phyloP scores from a whole-genome alignment of 2,329 filamentous ascomycete genomes.

The Amphichorda felina region DNA sequence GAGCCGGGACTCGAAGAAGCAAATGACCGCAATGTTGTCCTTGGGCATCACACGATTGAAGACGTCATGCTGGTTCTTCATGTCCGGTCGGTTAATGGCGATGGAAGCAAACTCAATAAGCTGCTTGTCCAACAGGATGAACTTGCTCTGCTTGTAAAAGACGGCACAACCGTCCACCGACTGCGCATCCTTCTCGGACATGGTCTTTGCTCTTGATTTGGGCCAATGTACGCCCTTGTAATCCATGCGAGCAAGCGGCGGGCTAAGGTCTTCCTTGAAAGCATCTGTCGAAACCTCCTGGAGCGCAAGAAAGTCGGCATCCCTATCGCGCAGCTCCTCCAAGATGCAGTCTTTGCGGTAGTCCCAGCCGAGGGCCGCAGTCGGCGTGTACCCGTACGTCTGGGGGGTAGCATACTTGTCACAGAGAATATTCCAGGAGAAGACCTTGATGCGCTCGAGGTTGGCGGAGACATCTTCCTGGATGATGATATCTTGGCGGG shows the following conservation, averaged over 20 bases:
- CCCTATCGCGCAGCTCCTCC: conserved; percentile 64
- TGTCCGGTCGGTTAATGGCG: conserved; percentile 88
- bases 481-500: conserved; percentile 70
- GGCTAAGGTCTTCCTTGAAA: conserved; percentile 83
- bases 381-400: conserved; percentile 84
- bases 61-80: conserved; percentile 94
- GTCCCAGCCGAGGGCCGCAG: conserved; percentile 73
- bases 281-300: conserved; percentile 90
- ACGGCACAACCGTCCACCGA: conserved; percentile 93
- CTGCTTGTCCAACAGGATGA: conserved; percentile 86
- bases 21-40: conserved; percentile 88
- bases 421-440: conserved; percentile 94
- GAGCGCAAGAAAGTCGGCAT: conserved; percentile 83
- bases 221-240: conserved; percentile 95
- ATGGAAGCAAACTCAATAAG: conserved; percentile 84
- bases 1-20: conserved; percentile 82
- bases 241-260: conserved; percentile 72
- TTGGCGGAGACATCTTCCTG: conserved; percentile 48
- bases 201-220: conserved; percentile 80
- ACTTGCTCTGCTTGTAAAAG: conserved; percentile 94
- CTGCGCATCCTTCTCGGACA: conserved; percentile 79
- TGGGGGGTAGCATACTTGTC: conserved; percentile 80
- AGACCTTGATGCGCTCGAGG: conserved; percentile 65
- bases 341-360: conserved; percentile 75
- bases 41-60: conserved; percentile 98